phyloP scores from a whole-genome alignment of 495 filamentous ascomycete genomes.

The Amniculicola lignicola region DNA sequence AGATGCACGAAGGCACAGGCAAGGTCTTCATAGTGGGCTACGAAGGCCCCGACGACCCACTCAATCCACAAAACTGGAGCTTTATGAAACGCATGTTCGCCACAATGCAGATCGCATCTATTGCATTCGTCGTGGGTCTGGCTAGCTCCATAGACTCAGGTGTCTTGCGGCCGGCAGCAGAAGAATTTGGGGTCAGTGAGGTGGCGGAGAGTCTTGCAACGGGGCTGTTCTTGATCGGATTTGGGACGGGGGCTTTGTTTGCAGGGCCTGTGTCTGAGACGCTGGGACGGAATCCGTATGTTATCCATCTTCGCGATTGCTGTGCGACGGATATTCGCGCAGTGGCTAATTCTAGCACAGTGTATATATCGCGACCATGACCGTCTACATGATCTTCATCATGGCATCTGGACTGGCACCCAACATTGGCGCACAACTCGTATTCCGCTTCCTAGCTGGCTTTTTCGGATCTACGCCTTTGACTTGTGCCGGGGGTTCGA shows the following conservation, averaged over 20 bases:
- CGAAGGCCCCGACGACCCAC: slow-evolving; percentile 51
- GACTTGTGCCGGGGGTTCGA: slow-evolving; percentile 52
- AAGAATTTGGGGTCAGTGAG: slow-evolving; percentile 51
- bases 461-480: slow-evolving; percentile 53
- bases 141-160: slow-evolving; percentile 53
- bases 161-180: slow-evolving; percentile 45
- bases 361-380: slow-evolving; percentile 54
- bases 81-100: slow-evolving; percentile 42
- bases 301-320: too few species aligned
- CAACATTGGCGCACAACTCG: slow-evolving; percentile 52
- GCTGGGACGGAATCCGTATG: slow-evolving; percentile 51
- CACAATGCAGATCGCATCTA: slow-evolving; percentile 51
- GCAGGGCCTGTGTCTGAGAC: slow-evolving; percentile 59
- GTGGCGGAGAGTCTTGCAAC: slow-evolving; percentile 54
- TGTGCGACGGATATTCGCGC: too few species aligned
- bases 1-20: slow-evolving; percentile 35
- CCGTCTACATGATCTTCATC: slow-evolving; percentile 53
- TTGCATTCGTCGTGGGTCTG: slow-evolving; percentile 52
- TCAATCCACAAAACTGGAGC: slow-evolving; percentile 58
- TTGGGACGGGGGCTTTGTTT: slow-evolving; percentile 54
- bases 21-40: slow-evolving; percentile 60
- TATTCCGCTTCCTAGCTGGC: slow-evolving; percentile 53
- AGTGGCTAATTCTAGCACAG: too few species aligned
- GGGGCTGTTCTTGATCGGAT: slow-evolving; percentile 58
- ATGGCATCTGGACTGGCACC: slow-evolving; percentile 51